Evolutionary conservation across 805 yeast genomes (phyloP).

Genomic region (Saccharomycopsis babjevae): DNA sequence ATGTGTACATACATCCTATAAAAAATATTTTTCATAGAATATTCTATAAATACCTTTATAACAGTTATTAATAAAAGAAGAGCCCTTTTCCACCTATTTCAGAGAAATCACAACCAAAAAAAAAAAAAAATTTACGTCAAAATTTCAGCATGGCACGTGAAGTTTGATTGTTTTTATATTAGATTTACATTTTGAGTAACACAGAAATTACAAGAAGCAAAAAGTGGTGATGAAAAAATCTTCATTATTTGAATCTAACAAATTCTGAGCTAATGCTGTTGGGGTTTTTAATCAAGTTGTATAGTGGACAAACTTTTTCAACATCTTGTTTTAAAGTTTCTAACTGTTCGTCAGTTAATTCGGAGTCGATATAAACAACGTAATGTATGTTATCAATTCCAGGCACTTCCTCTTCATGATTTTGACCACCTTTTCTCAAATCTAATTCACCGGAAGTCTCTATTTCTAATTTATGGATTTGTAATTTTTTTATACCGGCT

Average conservation of each 20-base stretch:
- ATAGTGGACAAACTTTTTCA: conserved; percentile 7
- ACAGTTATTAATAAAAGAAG: too few species aligned
- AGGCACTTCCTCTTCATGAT: conserved; percentile 1
- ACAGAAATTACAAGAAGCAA: too few species aligned
- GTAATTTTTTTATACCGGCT: conserved; percentile 1
- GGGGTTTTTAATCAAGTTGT: conserved; percentile 3
- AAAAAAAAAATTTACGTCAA: not conserved
- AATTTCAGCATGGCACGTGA: conserved; percentile 3
- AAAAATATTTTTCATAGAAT: not conserved
- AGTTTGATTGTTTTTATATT: not conserved
- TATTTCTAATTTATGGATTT: not conserved
- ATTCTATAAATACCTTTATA: too few species aligned
- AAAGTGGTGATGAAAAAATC: too few species aligned
- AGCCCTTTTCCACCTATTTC: not conserved
- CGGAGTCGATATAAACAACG: conserved; percentile 5
- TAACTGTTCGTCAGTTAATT: conserved; percentile 1
- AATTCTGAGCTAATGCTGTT: not conserved
- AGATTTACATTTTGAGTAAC: not conserved
- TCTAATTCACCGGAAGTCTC: conserved; percentile 7
- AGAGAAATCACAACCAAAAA: not conserved
- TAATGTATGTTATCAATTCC: conserved; percentile 7
- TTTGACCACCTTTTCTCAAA: conserved; percentile 6
- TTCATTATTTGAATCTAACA: not conserved
- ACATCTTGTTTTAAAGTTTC: not conserved
- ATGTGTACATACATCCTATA: not conserved